Conservation (phyloP, 805 yeast species). For the Dipodascus albidus region DNA sequence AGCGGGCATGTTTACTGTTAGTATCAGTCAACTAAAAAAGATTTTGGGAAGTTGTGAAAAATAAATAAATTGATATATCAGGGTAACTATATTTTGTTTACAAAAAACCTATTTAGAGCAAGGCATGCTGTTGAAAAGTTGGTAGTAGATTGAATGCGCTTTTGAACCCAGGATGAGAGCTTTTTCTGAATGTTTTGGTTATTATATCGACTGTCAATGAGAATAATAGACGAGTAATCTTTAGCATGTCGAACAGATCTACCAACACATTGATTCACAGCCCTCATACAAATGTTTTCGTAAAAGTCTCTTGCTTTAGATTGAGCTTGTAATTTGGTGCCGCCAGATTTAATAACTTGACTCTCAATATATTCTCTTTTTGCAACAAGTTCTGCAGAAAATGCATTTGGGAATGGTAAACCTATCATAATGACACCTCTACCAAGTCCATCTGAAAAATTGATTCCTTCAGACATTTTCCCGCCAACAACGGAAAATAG, state of each 20-base stretch:
- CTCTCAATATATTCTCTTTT: constrained; percentile 53
- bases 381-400: constrained; percentile 71
- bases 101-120: neutral
- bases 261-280: constrained; percentile 88
- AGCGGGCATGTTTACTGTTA: neutral
- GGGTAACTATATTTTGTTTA: neutral
- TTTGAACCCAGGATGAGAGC: constrained; percentile 56
- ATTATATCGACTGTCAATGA: constrained; percentile 53
- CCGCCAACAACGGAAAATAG: constrained; percentile 87
- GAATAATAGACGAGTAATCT: constrained; percentile 68
- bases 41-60: constrained; percentile 1
- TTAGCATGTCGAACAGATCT: constrained; percentile 75
- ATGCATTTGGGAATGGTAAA: constrained; percentile 77
- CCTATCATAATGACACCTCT: constrained; percentile 82
- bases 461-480: constrained; percentile 84
- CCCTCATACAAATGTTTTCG: constrained; percentile 80
- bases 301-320: constrained; percentile 46
- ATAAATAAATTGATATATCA: neutral
- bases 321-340: constrained; percentile 25
- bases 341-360: constrained; percentile 37
- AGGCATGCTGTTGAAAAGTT: neutral
- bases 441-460: constrained; percentile 79
- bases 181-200: constrained; percentile 35
- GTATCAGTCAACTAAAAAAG: neutral
- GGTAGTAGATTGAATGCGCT: constrained; percentile 7